Evolutionary conservation across 257 asterid genomes (phyloP), one percentile per base, ranked within the genome.

Genomic region (Solanum chmielewskii): DNA sequence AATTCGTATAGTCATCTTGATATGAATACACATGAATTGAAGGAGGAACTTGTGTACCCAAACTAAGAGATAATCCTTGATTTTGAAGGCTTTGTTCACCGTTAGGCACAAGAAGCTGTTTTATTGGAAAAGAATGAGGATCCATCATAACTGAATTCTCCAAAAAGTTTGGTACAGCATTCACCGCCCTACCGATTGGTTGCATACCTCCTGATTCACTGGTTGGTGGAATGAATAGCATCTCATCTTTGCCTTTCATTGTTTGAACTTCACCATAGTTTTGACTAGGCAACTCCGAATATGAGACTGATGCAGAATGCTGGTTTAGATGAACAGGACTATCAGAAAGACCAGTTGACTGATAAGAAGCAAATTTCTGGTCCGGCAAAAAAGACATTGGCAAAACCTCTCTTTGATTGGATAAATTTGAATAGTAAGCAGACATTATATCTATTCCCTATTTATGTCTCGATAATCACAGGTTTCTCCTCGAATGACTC

Each of bases 51-150:
- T 90, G 94, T 80, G 92, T 92, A 13, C 97, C 98, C 89, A 95
- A 89, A 88, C 93, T 94, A 83, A 95, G 96, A 82, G 95, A 94
- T 39, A 95, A 87, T 60, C 94, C 97, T 66, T 95, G 93, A 86
- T 86, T 83, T 45, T 88, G 93, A 82, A 88, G 88, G 82, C 86
- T 87, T 87, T 88, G 93, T 31, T 91, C 93, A 35, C 89, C 83
- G 84, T 87, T 69, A 56, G 86, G 87, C 64, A 83, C 75, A 41
- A 85, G 89, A 71, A 91, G 23, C 35, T 90, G 82, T 84, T 90
- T 91, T 15, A 90, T 87, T 14, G 90, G 23, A 52, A 90, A 86
- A 14, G 88, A 75, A 49, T 85, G 90, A 11, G 91, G 62, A 86
- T 91, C 92, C 49, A 90, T 82, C 64, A 85, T 41, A 45, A 87